phyloP scores from a whole-genome alignment of 1,139 yeast genomes.

The Suhomyces coccinellae region DNA sequence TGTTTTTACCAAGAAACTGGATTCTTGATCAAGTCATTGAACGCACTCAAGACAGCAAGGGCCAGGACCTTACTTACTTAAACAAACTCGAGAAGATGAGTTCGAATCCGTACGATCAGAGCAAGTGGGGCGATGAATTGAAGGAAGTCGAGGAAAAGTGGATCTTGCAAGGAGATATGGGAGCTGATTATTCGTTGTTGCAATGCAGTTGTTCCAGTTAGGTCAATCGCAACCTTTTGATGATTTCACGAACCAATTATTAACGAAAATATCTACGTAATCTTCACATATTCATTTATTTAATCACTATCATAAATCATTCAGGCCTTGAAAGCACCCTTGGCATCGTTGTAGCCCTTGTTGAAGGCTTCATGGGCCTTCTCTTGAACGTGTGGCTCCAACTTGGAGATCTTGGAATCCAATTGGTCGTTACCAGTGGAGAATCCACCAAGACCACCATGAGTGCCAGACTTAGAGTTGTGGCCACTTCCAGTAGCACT shows the following conservation, averaged over 20 bases:
- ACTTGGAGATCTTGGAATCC: constrained; percentile 34
- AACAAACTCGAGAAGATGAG: constrained; percentile 62
- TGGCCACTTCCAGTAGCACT: background rate
- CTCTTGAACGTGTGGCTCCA: constrained; percentile 35
- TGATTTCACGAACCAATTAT: background rate
- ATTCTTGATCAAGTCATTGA: constrained; percentile 80
- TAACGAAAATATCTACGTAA: background rate
- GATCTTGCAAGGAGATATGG: constrained; percentile 48
- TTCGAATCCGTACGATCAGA: constrained; percentile 57
- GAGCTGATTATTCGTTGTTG: constrained; percentile 52
- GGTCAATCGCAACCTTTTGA: too few species aligned
- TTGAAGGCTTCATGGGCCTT: constrained; percentile 42
- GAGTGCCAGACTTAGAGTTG: background rate
- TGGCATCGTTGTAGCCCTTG: constrained; percentile 40
- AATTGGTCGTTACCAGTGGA: constrained; percentile 37
- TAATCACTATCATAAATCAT: background rate
- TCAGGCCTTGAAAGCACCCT: constrained; percentile 24
- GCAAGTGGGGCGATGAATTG: constrained; percentile 63
- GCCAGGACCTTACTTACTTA: constrained; percentile 41
- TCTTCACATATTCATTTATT: background rate
- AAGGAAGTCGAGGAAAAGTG: constrained; percentile 59
- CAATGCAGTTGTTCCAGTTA: constrained; percentile 69
- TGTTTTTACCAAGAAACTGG: constrained; percentile 84
- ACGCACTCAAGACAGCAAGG: constrained; percentile 40
- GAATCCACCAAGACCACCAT: constrained; percentile 21